Evolutionary conservation across 2,329 filamentous ascomycete genomes (phyloP).

Genomic region (Sporothrix curviconia): DNA sequence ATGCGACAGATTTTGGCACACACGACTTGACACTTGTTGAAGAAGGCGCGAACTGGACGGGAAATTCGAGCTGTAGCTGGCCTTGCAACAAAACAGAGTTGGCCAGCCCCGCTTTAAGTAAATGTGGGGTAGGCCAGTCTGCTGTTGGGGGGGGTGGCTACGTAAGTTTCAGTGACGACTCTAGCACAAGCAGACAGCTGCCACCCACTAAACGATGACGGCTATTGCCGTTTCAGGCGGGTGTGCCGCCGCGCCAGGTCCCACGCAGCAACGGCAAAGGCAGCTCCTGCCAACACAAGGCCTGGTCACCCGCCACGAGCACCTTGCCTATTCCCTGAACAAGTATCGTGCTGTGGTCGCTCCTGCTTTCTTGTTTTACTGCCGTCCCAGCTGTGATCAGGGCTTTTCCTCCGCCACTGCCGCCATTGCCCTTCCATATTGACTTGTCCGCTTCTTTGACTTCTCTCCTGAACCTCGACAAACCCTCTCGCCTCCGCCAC

Average conservation of each 20-base stretch:
- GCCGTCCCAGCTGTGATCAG: not conserved
- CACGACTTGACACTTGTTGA: not conserved
- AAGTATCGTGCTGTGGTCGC: not conserved
- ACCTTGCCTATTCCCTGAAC: conserved; percentile 1
- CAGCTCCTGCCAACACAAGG: conserved; percentile 1
- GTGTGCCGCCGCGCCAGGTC: no score
- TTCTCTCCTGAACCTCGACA: not conserved
- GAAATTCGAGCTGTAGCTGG: not conserved
- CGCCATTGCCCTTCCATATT: not conserved
- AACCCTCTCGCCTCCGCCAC: not conserved
- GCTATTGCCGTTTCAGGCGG: conserved; percentile 1
- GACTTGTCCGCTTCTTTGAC: not conserved
- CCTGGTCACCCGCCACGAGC: not conserved
- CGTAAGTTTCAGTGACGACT: not conserved
- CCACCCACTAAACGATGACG: conserved; percentile 8
- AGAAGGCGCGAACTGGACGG: not conserved
- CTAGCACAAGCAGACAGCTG: not conserved
- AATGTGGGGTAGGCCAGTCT: conserved; percentile 9
- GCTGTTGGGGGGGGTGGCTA: not conserved
- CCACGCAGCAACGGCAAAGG: no score
- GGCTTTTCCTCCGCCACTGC: not conserved
- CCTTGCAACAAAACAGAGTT: conserved; percentile 2
- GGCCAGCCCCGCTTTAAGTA: not conserved
- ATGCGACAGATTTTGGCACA: not conserved
- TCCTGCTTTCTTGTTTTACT: conserved; percentile 1